Conservation (phyloP, 73 alveolate genomes). For the Tetrahymena borealis region DNA sequence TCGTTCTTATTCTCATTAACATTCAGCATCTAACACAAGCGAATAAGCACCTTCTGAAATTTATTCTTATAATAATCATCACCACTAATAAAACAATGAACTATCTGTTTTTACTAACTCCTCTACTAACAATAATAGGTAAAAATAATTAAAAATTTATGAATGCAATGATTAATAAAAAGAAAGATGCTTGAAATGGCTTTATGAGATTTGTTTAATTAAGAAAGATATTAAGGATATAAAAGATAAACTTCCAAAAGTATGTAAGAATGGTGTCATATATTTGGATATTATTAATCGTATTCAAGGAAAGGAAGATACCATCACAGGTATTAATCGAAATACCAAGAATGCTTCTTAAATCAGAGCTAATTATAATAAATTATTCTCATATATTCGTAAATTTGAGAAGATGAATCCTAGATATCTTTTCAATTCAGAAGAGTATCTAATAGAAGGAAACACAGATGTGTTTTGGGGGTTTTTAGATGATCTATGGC, state of each 20-base stretch:
- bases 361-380: conserved; percentile 29
- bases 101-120: neutral
- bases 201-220: conserved; percentile 19
- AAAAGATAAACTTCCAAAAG: conserved; percentile 21
- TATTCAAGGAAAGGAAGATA: conserved; percentile 33
- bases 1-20: neutral
- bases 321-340: conserved; percentile 21
- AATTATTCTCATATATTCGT: conserved; percentile 11
- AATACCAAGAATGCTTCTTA: conserved; percentile 20
- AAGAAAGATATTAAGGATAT: conserved; percentile 8
- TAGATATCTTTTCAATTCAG: conserved; percentile 6
- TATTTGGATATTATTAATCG: conserved; percentile 32
- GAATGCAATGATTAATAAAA: neutral
- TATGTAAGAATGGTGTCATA: conserved; percentile 43
- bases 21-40: neutral
- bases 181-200: conserved; percentile 22
- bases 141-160: neutral
- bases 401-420: conserved; percentile 39
- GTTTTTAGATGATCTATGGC: neutral
- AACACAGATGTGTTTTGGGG: neutral
- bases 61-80: neutral
- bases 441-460: neutral
- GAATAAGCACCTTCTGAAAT: neutral
- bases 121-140: neutral
- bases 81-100: neutral